Base-by-base conservation (phyloP, 441 rosid genomes). In the Macaranga tanarius region DNA sequence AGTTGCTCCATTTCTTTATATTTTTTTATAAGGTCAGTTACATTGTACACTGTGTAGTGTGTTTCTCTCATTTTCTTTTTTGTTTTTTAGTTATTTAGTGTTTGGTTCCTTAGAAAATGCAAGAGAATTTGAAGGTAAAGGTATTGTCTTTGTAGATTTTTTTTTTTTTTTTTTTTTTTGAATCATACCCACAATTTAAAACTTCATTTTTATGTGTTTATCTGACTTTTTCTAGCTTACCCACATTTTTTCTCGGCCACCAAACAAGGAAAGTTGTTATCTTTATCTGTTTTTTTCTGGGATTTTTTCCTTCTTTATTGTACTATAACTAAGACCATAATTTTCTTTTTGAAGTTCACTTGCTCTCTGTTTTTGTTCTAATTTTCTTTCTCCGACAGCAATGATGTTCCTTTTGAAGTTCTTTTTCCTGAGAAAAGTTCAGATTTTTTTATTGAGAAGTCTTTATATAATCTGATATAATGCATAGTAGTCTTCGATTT, bases 401-500 rank as follows among this genome's bases (percentile, higher is more conserved):
- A 80, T 86, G 75, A 81, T 81, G 81, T 47, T 71, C 48, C 76
- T 74, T 73, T 84, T 82, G 71, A 78, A 71, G 62, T 70, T 74
- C 74, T 72, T 76, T 72, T 34, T 34, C 38, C 38, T 59, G 45
- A 0, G 11, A 10, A 44, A 7, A 44, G 34, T 31, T 65, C 28
- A 55, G 31, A 25, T 26, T 73, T 65, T 34, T 19, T 77, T 34
- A 48, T 62, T 54, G 65, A 73, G 48, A 63, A 10, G 56, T 44
- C 69, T 60, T 67, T 65, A 9, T 69, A 44, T 25, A 28, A 67
- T 68, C 65, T 66, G 26, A 23, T 54, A 23, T 54, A 74, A 17
- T 38, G 60, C 26, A 22, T 38, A 50, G 5, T 64, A 55, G 59
- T 63, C 73, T 67, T 79, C 69, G 80, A n/a, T 51, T 56, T 73